phyloP scores from a whole-genome alignment of 768 basidiomycete species.

The Cystobasidium tubakii region DNA sequence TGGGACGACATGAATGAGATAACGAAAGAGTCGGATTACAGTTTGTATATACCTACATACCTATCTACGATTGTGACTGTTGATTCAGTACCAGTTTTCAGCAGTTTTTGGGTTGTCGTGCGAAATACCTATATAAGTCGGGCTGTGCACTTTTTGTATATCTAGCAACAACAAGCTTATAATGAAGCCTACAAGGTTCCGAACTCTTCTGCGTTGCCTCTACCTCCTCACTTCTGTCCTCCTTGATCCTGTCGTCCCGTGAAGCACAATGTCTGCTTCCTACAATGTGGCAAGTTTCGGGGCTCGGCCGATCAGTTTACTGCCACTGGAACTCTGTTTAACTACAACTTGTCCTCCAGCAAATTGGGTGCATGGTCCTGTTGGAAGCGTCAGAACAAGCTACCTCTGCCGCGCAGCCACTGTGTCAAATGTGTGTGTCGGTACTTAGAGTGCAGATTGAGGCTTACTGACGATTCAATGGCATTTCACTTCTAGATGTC shows the following conservation, averaged over 20 bases:
- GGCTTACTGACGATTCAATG: neutral
- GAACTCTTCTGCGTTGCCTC: no score
- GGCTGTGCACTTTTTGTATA: neutral
- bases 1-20: neutral
- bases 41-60: conserved; percentile 3
- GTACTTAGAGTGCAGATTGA: no score
- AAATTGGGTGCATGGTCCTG: neutral
- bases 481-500: conserved; percentile 38
- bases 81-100: neutral
- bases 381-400: neutral
- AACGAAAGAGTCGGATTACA: neutral
- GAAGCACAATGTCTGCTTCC: no score
- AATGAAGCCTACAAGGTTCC: no score
- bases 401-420: neutral
- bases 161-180: neutral
- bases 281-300: neutral
- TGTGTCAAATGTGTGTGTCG: neutral
- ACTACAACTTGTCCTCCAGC: neutral
- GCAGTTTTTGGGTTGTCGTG: neutral
- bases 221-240: neutral
- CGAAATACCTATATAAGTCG: neutral
- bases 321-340: neutral
- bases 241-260: no score
- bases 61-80: neutral
- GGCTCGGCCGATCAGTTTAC: neutral